Conservation (phyloP, 345 rosid species). For the Lumnitzera racemosa region DNA sequence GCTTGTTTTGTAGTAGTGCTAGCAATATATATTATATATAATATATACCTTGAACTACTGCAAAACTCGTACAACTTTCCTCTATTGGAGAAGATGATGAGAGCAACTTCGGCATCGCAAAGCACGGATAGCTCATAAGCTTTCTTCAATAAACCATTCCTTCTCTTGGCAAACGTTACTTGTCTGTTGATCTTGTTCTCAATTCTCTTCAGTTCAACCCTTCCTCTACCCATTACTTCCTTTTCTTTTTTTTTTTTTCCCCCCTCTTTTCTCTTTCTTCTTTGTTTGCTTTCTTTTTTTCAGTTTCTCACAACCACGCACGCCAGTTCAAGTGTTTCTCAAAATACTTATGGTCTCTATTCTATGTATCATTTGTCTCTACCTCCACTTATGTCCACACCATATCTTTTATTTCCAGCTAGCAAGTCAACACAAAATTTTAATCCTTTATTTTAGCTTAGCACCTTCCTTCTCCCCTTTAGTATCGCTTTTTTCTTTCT, state of each 20-base stretch:
- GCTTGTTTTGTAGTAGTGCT: not conserved
- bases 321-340: too few species aligned
- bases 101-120: constrained; percentile 97
- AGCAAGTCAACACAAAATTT: too few species aligned
- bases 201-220: constrained; percentile 98
- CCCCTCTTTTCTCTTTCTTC: not conserved
- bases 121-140: constrained; percentile 98
- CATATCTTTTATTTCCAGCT: too few species aligned
- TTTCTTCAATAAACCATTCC: constrained; percentile 97
- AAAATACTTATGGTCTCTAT: too few species aligned
- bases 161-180: constrained; percentile 98
- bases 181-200: constrained; percentile 99
- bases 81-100: constrained; percentile 99
- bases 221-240: constrained; percentile 81
- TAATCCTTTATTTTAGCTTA: too few species aligned
- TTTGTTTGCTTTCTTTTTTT: too few species aligned
- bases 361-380: too few species aligned
- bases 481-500: too few species aligned
- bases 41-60: constrained; percentile 79
- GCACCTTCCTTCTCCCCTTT: too few species aligned
- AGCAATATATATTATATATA: not conserved
- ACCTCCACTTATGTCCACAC: too few species aligned
- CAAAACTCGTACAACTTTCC: constrained; percentile 99
- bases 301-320: too few species aligned
- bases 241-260: not conserved